Evolutionary conservation across 306 rosid genomes (phyloP), one percentile per base, ranked within the genome.

Genomic region (Carpinus fangiana): DNA sequence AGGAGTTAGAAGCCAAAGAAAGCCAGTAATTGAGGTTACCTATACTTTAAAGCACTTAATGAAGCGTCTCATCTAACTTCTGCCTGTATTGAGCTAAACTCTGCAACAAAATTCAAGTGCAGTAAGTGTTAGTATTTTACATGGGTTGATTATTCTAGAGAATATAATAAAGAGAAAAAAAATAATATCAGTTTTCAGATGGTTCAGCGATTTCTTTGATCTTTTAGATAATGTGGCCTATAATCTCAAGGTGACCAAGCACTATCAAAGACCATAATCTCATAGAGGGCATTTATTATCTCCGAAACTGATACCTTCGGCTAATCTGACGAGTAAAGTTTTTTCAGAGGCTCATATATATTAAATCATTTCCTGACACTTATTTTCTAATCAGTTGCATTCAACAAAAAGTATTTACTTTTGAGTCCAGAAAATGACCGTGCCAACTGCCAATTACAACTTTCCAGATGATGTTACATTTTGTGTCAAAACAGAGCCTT

Each of bases 31-130:
- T 52, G 73, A 76, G 60, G 53, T 69, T 73, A 79, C 88, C 86
- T 76, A 70, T 62, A 54, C 68, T 60, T 21, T 10, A 16, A 73
- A 70, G 18, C 68, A 20, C 34, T 64, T 76, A 84, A 71, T 80
- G 74, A 41, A 84, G 4, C 89, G 82, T 87, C 70, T 85, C 90
- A 53, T 89, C 93, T 72, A 89, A 79, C 81, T 82, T 89, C 83
- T 89, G 89, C 79, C 93, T 80, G 90, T 89, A 89, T 17, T 75
- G 90, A 77, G 93, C 93, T 87, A 89, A 79, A 13, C 74, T 72
- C 93, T 89, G 87, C 84, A 81, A 81, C 66, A 80, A 45, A 54
- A 62, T 60, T 73, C 67, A 34, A 47, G 36, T 8, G 65, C 45
- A 68, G 4, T 10, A 21, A 69, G 9, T 17, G 52, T 75, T 26